Percentiles rank a stretch among this genome's conserved stretches.
These are phyloP conservation scores for Coccinonectria pachysandricola DNA, from an alignment of 2,329 filamentous ascomycete species.

Conservation along the genomic window DNA sequence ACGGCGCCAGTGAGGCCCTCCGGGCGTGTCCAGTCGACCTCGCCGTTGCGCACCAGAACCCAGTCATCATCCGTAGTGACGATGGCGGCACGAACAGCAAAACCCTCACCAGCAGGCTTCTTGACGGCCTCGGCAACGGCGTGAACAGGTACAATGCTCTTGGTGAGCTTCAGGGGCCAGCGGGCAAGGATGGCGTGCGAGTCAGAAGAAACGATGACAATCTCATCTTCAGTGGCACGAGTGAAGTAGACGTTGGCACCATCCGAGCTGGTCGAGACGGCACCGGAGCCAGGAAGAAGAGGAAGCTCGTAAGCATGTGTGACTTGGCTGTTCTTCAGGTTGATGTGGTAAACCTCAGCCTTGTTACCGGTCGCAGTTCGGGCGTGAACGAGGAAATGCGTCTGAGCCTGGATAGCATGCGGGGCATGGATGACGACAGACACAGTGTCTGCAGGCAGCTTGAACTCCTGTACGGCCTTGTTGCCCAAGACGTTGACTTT, in stretches of 20 bases:
- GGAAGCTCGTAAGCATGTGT: constrained; percentile 75
- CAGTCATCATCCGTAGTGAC: constrained; percentile 63
- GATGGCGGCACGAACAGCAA: constrained; percentile 68
- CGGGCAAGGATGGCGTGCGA: constrained; percentile 67
- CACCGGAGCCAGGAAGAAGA: constrained; percentile 56
- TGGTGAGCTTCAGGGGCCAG: constrained; percentile 50
- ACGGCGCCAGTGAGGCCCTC: constrained; percentile 76
- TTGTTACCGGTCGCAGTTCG: constrained; percentile 61
- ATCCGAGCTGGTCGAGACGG: constrained; percentile 68
- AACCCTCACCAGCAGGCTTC: constrained; percentile 51
- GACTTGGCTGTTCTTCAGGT: constrained; percentile 57
- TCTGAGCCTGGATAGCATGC: constrained; percentile 56
- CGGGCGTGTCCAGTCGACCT: constrained; percentile 65
- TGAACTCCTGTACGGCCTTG: constrained; percentile 44
- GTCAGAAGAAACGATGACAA: constrained; percentile 62
- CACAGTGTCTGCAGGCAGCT: constrained; percentile 36
- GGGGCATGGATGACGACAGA: constrained; percentile 63
- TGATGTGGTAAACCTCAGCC: constrained; percentile 77
- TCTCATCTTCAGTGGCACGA: constrained; percentile 64
- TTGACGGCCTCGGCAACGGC: constrained; percentile 75
- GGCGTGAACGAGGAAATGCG: constrained; percentile 81
- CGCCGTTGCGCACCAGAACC: constrained; percentile 75
- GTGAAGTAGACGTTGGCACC: constrained; percentile 85
- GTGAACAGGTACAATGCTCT: constrained; percentile 44
- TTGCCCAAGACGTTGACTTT: constrained; percentile 62